phyloP scores from a whole-genome alignment of 495 filamentous ascomycete genomes.

The Neurospora sp. region DNA sequence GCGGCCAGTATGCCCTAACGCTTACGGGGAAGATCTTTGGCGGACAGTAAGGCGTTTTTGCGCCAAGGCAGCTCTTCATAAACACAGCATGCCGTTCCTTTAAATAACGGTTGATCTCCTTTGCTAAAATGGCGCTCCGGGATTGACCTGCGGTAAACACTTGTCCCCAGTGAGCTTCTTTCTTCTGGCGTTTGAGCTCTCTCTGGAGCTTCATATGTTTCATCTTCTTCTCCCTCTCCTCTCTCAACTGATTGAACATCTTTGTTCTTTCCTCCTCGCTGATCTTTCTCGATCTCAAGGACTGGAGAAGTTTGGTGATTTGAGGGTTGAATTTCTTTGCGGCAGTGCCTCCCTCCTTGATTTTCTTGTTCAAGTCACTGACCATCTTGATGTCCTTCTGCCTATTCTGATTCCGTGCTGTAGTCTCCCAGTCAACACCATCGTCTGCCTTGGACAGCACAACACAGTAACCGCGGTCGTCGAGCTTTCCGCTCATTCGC shows the following conservation, averaged over 20 bases:
- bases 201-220: background rate
- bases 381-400: background rate
- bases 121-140: background rate
- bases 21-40: slow-evolving; percentile 7
- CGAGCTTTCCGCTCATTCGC: slow-evolving; percentile 18
- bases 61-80: background rate
- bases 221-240: background rate
- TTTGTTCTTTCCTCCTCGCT: background rate
- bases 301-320: background rate
- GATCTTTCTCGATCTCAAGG: background rate
- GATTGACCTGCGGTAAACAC: background rate
- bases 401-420: no score
- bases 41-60: background rate
- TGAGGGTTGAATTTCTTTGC: background rate
- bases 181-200: background rate
- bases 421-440: slow-evolving; percentile 4
- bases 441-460: slow-evolving; percentile 18
- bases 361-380: background rate
- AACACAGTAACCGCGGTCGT: slow-evolving; percentile 12
- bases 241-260: background rate
- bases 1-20: slow-evolving; percentile 13
- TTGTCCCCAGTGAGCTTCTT: background rate
- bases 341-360: background rate
- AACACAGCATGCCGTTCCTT: background rate
- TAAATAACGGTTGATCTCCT: background rate